These are phyloP conservation scores for Neckera pumila DNA, from an alignment of 225 moss, liverwort and hornwort genomes.

Conservation along the genomic window DNA sequence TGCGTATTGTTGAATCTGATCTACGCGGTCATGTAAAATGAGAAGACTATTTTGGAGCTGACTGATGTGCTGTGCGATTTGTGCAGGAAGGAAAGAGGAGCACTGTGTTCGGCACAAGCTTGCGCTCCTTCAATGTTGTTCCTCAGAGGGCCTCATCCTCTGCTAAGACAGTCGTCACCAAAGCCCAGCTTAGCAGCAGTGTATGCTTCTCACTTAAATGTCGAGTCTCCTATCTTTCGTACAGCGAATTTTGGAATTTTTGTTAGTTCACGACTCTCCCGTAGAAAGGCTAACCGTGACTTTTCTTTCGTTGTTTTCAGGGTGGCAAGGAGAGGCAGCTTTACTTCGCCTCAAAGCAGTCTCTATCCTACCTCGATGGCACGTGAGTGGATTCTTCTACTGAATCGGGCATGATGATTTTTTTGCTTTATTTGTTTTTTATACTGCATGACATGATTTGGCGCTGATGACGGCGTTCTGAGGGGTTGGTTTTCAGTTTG, in stretches of 20 bases:
- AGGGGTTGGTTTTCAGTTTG: constrained; percentile 11
- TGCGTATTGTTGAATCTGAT: too few relatives aligned
- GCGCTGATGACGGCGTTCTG: background rate
- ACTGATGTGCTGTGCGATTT: background rate
- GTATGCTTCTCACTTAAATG: background rate
- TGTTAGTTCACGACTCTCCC: background rate
- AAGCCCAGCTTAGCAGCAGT: constrained; percentile 10
- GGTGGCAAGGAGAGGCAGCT: constrained; percentile 49
- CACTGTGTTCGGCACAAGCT: constrained; percentile 11
- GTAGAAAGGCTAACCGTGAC: background rate
- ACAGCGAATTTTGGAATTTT: background rate
- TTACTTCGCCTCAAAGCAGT: constrained; percentile 79
- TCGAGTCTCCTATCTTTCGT: background rate
- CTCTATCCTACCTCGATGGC: constrained; percentile 76
- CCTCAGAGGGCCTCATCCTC: background rate
- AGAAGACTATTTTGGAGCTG: background rate
- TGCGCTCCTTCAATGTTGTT: constrained; percentile 5
- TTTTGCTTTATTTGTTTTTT: too few relatives aligned
- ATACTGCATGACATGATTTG: background rate
- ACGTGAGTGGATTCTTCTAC: background rate
- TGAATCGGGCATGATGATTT: too few relatives aligned
- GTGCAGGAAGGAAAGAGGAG: constrained; percentile 26
- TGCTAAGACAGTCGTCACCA: background rate
- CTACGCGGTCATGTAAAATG: background rate
- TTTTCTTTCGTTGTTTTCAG: background rate